Evolutionary conservation across 305 asterid species (phyloP), one percentile per base, ranked within the genome.

Genomic region (Fraxinus nigra): DNA sequence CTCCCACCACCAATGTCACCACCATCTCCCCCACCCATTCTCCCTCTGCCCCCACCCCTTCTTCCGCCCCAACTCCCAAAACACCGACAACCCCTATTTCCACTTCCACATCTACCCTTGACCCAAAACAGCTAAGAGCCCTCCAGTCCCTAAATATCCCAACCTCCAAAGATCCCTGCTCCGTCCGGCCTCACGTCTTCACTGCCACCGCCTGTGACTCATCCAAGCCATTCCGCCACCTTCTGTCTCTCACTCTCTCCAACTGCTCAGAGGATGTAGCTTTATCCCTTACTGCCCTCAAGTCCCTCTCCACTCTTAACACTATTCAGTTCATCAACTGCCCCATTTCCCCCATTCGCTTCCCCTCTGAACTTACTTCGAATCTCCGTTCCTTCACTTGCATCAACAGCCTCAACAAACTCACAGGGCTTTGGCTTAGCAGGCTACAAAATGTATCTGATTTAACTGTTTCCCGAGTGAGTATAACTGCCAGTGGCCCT

Each of bases 241-340:
- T 96, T 85, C 20, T 90, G 86, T 92, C 98, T 16, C 94, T 96
- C 76, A 90, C 92, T 0, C 92, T 95, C 67, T 24, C 94, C 78
- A 91, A 95, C 90, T 95, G 98, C 91, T 90, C 98, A 2, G 96
- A 89, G 24, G 98, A 91, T 73, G 90, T 92, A 48, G 90, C 91
- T 2, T 72, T 95, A 13, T 91, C 98, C 34, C 78, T 80, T 80
- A 85, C 93, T n/a, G 92, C 98, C 22, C 94, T 94, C 72, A 87
- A 92, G 72, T 88, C 98, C 32, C 97, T 96, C 81, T 88, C 94
- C 80, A 90, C 98, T 30, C 92, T 96, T 79, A 87, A 85, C 3
- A 84, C 92, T 56, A 84, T 94, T 11, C 83, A 46, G 70, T 92
- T 94, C 90, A 13, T 91, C 24, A 86, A 90, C 91, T 96, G 98